A percentile compares a stretch with the other conserved stretches of the same genome.
Conservation (phyloP, 2,329 filamentous ascomycete genomes). For the Furcasterigmium furcatum region DNA sequence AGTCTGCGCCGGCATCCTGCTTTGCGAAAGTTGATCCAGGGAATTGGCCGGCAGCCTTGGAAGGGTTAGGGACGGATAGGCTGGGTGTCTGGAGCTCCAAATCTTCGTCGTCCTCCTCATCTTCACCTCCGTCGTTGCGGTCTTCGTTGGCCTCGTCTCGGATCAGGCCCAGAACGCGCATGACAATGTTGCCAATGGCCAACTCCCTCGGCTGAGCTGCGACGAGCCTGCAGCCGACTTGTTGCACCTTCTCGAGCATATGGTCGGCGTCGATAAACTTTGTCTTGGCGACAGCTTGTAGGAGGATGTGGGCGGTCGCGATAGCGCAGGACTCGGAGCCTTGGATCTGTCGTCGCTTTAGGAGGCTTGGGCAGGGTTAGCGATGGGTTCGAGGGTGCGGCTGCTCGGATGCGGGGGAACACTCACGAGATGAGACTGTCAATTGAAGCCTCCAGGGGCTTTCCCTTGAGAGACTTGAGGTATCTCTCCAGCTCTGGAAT, state of each 20-base stretch:
- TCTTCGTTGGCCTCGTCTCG: slow-evolving; percentile 87
- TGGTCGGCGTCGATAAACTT: slow-evolving; percentile 74
- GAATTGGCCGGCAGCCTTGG: slow-evolving; percentile 23
- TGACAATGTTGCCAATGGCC: slow-evolving; percentile 90
- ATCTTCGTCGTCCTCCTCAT: slow-evolving; percentile 59
- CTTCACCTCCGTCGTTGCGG: slow-evolving; percentile 56
- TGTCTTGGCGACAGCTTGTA: slow-evolving; percentile 79
- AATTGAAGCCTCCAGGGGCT: slow-evolving; percentile 75
- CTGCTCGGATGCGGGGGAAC: slow-evolving; percentile 9
- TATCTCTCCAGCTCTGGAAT: slow-evolving; percentile 77
- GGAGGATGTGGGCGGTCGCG: slow-evolving; percentile 84
- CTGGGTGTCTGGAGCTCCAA: slow-evolving; percentile 42
- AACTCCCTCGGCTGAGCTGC: slow-evolving; percentile 87
- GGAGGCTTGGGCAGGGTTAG: slow-evolving; percentile 52
- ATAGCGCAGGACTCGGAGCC: slow-evolving; percentile 87
- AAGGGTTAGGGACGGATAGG: slow-evolving; percentile 29
- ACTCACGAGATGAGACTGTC: slow-evolving; percentile 80
- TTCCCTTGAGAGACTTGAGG: slow-evolving; percentile 73
- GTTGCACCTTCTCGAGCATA: slow-evolving; percentile 76
- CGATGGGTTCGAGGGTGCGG: neutral
- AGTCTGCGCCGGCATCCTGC: slow-evolving; percentile 24
- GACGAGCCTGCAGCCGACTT: slow-evolving; percentile 73
- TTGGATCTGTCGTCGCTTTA: slow-evolving; percentile 87
- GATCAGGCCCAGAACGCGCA: slow-evolving; percentile 84
- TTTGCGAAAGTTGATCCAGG: slow-evolving; percentile 27